Percentiles rank a stretch among this genome's conserved stretches.
phyloP scores from a whole-genome alignment of 208 protist genomes.

The Trypanosoma caninum region DNA sequence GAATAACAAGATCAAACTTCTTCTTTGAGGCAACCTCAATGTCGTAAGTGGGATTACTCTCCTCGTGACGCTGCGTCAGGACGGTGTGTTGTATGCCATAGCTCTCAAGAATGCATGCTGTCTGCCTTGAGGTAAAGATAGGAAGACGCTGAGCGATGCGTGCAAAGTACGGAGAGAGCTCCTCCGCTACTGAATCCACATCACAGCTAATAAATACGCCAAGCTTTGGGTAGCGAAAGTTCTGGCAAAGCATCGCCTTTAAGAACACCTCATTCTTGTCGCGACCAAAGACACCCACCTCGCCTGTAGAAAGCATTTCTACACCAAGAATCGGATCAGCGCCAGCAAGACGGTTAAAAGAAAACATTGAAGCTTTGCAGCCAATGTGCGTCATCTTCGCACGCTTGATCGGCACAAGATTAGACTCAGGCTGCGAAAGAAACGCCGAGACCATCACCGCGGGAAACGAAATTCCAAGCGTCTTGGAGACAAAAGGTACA shows the following conservation, averaged over 20 bases:
- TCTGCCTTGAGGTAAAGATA: slow-evolving; percentile 74
- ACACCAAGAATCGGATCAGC: slow-evolving; percentile 98
- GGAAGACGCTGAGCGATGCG: slow-evolving; percentile 32
- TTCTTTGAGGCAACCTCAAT: slow-evolving; percentile 51
- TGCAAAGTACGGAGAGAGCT: slow-evolving; percentile 52
- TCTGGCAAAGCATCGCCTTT: slow-evolving; percentile 86
- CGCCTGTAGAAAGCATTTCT: slow-evolving; percentile 98
- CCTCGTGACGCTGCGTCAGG: slow-evolving; percentile 41
- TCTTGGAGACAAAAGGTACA: slow-evolving; percentile 98
- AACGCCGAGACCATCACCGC: slow-evolving; percentile 84
- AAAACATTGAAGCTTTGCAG: slow-evolving; percentile 98
- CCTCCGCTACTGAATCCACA: slow-evolving; percentile 37
- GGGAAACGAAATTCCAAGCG: slow-evolving; percentile 94
- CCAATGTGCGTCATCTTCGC: slow-evolving; percentile 90
- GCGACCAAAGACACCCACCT: slow-evolving; percentile 96
- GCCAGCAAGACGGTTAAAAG: slow-evolving; percentile 96
- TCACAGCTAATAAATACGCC: slow-evolving; percentile 89
- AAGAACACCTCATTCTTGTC: slow-evolving; percentile 88
- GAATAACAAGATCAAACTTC: slow-evolving; percentile 87
- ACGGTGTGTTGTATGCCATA: slow-evolving; percentile 72
- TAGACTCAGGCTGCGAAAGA: slow-evolving; percentile 59
- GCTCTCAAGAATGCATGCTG: slow-evolving; percentile 73
- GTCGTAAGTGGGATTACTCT: slow-evolving; percentile 40
- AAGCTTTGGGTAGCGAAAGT: slow-evolving; percentile 71
- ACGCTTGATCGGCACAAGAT: slow-evolving; percentile 80